Evolutionary conservation across 2,329 filamentous ascomycete genomes (phyloP).

Genomic region (Aspergillus pseudoterreus): DNA sequence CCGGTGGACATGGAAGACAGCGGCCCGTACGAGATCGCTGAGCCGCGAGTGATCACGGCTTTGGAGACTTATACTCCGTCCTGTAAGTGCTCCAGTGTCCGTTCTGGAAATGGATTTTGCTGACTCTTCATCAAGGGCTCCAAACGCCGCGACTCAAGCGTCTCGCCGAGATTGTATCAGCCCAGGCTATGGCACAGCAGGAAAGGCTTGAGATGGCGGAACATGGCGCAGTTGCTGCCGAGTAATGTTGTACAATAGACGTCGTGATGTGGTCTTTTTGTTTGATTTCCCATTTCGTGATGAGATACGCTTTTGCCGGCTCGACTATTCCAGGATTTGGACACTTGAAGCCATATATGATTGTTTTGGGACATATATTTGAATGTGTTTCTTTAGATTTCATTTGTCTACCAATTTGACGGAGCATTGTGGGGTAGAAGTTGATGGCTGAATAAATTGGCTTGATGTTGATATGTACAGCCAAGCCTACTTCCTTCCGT

Average conservation of each 20-base stretch:
- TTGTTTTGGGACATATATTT: neutral
- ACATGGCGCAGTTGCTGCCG: slow-evolving; percentile 21
- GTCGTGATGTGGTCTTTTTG: slow-evolving; percentile 1
- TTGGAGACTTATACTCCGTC: slow-evolving; percentile 97
- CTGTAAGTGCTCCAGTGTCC: slow-evolving; percentile 59
- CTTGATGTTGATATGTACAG: no score
- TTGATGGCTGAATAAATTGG: no score
- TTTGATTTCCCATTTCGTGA: slow-evolving; percentile 16
- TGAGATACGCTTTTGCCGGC: slow-evolving; percentile 4
- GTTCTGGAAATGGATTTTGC: slow-evolving; percentile 3
- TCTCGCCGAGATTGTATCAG: slow-evolving; percentile 95
- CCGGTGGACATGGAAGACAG: slow-evolving; percentile 99
- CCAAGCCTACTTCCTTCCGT: no score
- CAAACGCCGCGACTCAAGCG: slow-evolving; percentile 94
- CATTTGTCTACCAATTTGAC: neutral
- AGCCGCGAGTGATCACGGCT: slow-evolving; percentile 91
- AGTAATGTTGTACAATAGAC: slow-evolving; percentile 26
- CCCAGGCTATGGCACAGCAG: slow-evolving; percentile 93
- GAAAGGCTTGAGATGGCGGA: slow-evolving; percentile 65
- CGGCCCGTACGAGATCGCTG: slow-evolving; percentile 96
- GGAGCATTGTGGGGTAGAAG: no score
- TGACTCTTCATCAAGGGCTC: slow-evolving; percentile 62
- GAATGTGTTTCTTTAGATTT: neutral
- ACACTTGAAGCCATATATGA: neutral
- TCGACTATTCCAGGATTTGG: neutral